phyloP scores from a whole-genome alignment of 2,329 filamentous ascomycete genomes.

The Epichloe gansuensis region DNA sequence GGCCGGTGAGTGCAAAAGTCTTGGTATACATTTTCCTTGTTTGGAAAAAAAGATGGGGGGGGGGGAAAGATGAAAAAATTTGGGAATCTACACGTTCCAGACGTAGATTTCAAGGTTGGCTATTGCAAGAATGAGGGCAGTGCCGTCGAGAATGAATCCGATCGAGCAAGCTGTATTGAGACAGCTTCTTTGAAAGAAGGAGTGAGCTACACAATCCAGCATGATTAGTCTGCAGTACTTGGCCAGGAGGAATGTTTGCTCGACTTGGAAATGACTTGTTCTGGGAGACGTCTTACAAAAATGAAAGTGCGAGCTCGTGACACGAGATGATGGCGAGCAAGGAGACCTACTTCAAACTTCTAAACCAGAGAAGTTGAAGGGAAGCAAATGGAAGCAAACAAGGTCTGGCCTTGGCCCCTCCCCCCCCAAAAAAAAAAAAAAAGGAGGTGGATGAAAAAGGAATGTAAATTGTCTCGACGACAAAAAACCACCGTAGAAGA shows the following conservation, averaged over 20 bases:
- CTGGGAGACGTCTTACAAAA: not conserved
- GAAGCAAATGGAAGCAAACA: constrained; percentile 8
- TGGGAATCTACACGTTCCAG: constrained; percentile 18
- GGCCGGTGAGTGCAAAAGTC: constrained; percentile 36
- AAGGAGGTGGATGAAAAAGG: constrained; percentile 8
- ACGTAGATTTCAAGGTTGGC: constrained; percentile 14
- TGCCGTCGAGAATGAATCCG: constrained; percentile 14
- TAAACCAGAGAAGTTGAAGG: constrained; percentile 14
- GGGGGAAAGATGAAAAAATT: constrained; percentile 11
- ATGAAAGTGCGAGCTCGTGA: not conserved
- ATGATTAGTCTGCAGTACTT: not conserved
- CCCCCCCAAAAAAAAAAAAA: constrained; percentile 9
- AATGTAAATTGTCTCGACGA: constrained; percentile 22
- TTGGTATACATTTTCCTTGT: constrained; percentile 35
- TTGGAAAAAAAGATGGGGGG: not conserved
- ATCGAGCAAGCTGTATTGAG: not conserved
- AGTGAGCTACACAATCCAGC: not conserved
- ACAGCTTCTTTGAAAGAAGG: not conserved
- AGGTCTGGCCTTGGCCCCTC: constrained; percentile 26
- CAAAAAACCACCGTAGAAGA: constrained; percentile 10
- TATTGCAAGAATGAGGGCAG: constrained; percentile 2
- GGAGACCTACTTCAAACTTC: constrained; percentile 3
- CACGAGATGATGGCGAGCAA: constrained; percentile 8
- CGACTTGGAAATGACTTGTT: too few relatives aligned
- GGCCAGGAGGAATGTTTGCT: not conserved